phyloP scores from a whole-genome alignment of 2,329 filamentous ascomycete genomes.

The Diaporthe aspalathi region DNA sequence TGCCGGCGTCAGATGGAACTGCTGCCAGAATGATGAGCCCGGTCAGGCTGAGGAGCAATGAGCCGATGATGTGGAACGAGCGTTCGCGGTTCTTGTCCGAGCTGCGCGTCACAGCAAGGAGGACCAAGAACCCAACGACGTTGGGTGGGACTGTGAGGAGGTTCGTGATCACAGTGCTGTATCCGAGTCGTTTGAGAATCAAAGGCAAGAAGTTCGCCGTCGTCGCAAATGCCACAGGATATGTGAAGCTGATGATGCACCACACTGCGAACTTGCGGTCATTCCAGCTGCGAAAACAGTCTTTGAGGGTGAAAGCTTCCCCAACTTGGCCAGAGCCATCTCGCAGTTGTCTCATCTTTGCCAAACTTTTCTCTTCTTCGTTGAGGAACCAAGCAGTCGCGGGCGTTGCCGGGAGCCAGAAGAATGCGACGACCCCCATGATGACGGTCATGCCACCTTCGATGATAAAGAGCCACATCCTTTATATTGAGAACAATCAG shows the following conservation, averaged over 20 bases:
- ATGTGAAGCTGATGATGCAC: slow-evolving; percentile 59
- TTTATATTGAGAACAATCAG: too few relatives aligned
- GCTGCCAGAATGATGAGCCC: slow-evolving; percentile 56
- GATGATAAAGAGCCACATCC: slow-evolving; percentile 40
- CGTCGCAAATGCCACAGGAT: slow-evolving; percentile 58
- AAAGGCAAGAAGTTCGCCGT: slow-evolving; percentile 60
- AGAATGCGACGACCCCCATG: slow-evolving; percentile 34
- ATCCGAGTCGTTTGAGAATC: slow-evolving; percentile 58
- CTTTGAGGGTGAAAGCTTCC: slow-evolving; percentile 52
- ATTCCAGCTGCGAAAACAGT: slow-evolving; percentile 56
- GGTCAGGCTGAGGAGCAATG: slow-evolving; percentile 53
- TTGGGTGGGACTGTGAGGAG: slow-evolving; percentile 62
- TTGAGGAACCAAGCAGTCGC: slow-evolving; percentile 60
- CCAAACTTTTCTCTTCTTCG: slow-evolving; percentile 56
- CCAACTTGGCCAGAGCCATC: slow-evolving; percentile 55
- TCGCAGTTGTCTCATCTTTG: slow-evolving; percentile 55
- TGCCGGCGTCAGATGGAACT: slow-evolving; percentile 54
- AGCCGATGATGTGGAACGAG: slow-evolving; percentile 55
- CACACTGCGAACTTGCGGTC: slow-evolving; percentile 52
- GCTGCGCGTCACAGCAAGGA: slow-evolving; percentile 56
- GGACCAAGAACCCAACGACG: slow-evolving; percentile 57
- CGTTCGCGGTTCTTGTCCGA: slow-evolving; percentile 59
- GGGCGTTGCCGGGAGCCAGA: slow-evolving; percentile 33
- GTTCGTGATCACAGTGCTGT: slow-evolving; percentile 58
- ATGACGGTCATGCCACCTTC: slow-evolving; percentile 36